A percentile compares a stretch with the other conserved stretches of the same genome.
Conservation (phyloP, 225 moss, liverwort and hornwort genomes). For the Bryoerythrophyllum caledonicum region DNA sequence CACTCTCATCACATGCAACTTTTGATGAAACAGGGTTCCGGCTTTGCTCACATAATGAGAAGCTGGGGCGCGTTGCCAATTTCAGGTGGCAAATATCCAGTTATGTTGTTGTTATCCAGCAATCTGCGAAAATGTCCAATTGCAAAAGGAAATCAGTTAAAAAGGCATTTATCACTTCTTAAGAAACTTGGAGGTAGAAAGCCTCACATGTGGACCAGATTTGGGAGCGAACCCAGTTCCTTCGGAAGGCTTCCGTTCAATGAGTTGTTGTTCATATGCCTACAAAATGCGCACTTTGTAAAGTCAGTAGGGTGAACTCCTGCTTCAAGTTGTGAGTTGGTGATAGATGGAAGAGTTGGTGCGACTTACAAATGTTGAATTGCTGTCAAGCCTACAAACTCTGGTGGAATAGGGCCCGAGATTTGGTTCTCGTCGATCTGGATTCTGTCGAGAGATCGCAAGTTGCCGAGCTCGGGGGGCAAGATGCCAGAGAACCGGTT, state of each 20-base stretch:
- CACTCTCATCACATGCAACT: background rate
- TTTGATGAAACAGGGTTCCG: background rate
- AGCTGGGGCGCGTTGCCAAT: constrained; percentile 38
- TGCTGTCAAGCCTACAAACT: constrained; percentile 36
- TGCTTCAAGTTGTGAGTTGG: background rate
- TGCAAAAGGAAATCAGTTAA: background rate
- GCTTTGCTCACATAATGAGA: constrained; percentile 58
- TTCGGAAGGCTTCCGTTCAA: constrained; percentile 62
- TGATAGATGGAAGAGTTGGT: background rate
- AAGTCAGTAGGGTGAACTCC: background rate
- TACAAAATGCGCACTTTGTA: constrained; percentile 3
- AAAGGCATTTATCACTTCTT: background rate
- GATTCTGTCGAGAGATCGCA: constrained; percentile 46
- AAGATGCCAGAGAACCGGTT: constrained; percentile 62
- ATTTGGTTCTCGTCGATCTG: constrained; percentile 78
- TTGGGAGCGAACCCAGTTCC: constrained; percentile 45
- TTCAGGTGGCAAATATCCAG: constrained; percentile 62
- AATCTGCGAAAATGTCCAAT: constrained; percentile 36
- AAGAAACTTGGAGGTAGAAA: background rate
- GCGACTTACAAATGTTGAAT: constrained; percentile 60
- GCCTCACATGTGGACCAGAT: constrained; percentile 57
- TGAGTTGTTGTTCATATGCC: constrained; percentile 96
- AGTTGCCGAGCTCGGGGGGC: constrained; percentile 52
- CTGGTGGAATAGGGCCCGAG: constrained; percentile 48
- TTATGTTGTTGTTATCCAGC: constrained; percentile 63